Evolutionary conservation across 2,329 filamentous ascomycete genomes (phyloP).

Genomic region (Pseudocercospora musae): DNA sequence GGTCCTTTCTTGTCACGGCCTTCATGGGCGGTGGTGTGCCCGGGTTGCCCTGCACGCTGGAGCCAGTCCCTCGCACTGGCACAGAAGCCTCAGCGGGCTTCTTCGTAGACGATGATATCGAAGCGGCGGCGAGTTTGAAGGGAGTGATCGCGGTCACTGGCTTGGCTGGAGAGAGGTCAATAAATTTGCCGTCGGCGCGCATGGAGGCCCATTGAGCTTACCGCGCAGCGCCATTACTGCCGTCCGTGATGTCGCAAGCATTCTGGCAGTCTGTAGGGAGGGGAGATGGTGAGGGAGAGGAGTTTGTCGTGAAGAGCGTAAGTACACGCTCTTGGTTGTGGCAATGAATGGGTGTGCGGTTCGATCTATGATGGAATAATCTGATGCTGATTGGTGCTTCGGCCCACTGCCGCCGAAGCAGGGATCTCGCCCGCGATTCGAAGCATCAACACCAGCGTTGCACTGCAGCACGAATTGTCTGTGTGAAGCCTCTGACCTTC

Average conservation of each 20-base stretch:
- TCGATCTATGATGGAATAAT: background rate
- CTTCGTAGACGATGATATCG: conserved; percentile 63
- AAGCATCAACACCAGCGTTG: background rate
- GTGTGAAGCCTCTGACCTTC: too few species aligned
- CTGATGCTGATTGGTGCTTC: background rate
- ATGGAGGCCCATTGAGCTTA: conserved; percentile 33
- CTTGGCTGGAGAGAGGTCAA: conserved; percentile 53
- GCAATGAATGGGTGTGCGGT: background rate
- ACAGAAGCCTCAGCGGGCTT: conserved; percentile 57
- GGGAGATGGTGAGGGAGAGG: conserved; percentile 2
- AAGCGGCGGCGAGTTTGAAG: conserved; percentile 60
- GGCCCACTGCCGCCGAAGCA: background rate
- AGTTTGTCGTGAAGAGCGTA: background rate
- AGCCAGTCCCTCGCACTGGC: conserved; percentile 26
- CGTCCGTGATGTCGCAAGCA: conserved; percentile 29
- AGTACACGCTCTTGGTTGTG: background rate
- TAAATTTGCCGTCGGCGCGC: conserved; percentile 15
- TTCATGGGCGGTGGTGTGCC: conserved; percentile 53
- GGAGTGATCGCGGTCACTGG: conserved; percentile 62
- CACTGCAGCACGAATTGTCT: too few species aligned
- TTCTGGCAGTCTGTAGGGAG: conserved; percentile 2
- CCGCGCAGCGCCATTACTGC: conserved; percentile 56
- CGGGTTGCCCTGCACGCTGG: conserved; percentile 53
- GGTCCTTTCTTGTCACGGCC: conserved; percentile 49
- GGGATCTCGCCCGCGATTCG: background rate